Base-by-base conservation (phyloP, 179 eudicot genomes). In the Sideroxylon spinosum region DNA sequence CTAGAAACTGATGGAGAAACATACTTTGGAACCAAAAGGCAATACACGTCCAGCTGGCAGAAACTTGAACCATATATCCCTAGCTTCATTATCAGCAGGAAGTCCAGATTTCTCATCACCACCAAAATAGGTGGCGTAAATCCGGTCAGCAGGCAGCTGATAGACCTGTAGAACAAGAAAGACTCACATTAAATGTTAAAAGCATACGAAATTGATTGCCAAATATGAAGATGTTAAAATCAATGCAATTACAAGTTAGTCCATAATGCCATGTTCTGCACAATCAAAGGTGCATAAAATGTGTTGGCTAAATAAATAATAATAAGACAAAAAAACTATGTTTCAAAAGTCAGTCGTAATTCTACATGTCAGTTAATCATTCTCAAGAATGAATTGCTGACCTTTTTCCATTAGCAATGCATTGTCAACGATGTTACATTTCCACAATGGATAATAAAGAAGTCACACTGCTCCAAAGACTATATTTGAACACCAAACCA, bases 81-180 rank as follows among this genome's bases (percentile, higher is more conserved):
- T 92, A 23, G 99, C 99, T 85, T 96, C 99, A 10, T 65, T 71
- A 82, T 96, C 99, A 78, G 99, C 84, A 70, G 86, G 89, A 82
- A 96, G 98, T 62, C 97, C 97, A 81, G 90, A 84, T 78, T 90
- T 91, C 81, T 91, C 96, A 83, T 96, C 97, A 50, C 99, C 99
- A n/a, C 98, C 99, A 87, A 96, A 96, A 82, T 96, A 96, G 79
- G 99, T 96, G 22, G 98, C 99, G 84, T 96, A 96, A 77, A 96
- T 81, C 59, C 90, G 81, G 78, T 90, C 94, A 32, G 82, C 25
- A 32, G 98, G 99, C 65, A 96, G 82, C 68, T 83, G 81, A 81
- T 89, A 96, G 29, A 94, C 98, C 98, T 96, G 85, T n/a, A 16
- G 7, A 14, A 48, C 44, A 49, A 76, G 6, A 55, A 22, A 25